Conservation (phyloP, 2,329 filamentous ascomycete genomes). For the Paramyrothecium sp. region DNA sequence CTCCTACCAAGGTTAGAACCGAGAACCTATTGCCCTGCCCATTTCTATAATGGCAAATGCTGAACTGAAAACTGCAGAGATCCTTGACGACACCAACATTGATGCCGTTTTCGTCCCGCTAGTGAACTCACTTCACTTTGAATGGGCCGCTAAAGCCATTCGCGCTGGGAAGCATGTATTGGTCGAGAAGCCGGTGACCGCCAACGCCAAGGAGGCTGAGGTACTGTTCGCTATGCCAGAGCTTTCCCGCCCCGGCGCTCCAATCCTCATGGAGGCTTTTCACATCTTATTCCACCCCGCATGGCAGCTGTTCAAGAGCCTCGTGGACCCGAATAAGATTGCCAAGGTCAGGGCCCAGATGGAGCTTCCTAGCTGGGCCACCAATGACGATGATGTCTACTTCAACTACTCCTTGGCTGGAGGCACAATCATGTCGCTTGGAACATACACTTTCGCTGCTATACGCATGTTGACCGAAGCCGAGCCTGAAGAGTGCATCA, state of each 20-base stretch:
- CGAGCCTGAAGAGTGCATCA: constrained; percentile 36
- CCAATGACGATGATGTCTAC: constrained; percentile 37
- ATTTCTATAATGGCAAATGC: background rate
- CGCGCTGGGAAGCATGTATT: constrained; percentile 50
- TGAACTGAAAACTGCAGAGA: background rate
- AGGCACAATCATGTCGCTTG: constrained; percentile 37
- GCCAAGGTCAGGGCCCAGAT: constrained; percentile 27
- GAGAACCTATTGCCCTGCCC: background rate
- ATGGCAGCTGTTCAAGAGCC: constrained; percentile 38
- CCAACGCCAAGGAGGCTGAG: constrained; percentile 42
- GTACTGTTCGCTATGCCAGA: constrained; percentile 39
- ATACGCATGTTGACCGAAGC: constrained; percentile 36
- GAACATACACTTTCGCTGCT: constrained; percentile 36
- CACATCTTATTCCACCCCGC: constrained; percentile 51
- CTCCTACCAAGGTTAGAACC: constrained; percentile 40
- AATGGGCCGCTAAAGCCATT: constrained; percentile 44
- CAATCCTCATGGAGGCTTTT: constrained; percentile 52
- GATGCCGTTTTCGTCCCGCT: constrained; percentile 49
- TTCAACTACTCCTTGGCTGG: constrained; percentile 41
- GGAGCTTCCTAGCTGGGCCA: constrained; percentile 24
- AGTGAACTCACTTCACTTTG: constrained; percentile 25
- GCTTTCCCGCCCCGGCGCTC: constrained; percentile 29
- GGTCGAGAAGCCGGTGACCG: constrained; percentile 51
- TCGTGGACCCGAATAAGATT: constrained; percentile 36
- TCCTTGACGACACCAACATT: constrained; percentile 32